These are phyloP conservation scores for Cordyceps militaris DNA, from an alignment of 2,329 filamentous ascomycete species.

Conservation along the genomic window DNA sequence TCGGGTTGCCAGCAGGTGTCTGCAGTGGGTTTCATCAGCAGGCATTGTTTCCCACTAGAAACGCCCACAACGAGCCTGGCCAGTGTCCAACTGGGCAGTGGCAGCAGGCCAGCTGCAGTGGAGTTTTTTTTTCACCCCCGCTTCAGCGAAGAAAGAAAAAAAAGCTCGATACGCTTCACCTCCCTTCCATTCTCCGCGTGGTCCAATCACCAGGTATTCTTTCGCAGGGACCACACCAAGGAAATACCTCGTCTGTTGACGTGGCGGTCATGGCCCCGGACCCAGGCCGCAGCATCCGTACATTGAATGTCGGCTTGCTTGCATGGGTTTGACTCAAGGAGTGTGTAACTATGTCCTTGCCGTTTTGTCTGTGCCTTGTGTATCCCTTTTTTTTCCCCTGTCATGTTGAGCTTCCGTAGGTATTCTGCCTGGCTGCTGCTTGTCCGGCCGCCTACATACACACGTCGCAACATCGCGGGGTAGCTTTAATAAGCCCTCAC, in stretches of 20 bases:
- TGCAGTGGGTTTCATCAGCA: not conserved
- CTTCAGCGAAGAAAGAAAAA: not conserved
- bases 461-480: slow-evolving; percentile 5
- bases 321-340: not conserved
- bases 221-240: not conserved
- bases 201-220: not conserved
- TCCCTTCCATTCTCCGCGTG: slow-evolving; percentile 8
- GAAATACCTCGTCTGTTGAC: not conserved
- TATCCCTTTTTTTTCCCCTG: not conserved
- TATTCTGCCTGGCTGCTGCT: not conserved
- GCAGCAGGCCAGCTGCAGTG: not conserved
- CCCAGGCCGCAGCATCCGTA: slow-evolving; percentile 5
- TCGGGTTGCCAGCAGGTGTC: not conserved
- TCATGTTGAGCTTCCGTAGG: not conserved
- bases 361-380: not conserved
- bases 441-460: not conserved
- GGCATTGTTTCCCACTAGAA: not conserved
- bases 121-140: slow-evolving; percentile 12
- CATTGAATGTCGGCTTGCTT: not conserved
- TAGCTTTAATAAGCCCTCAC: not conserved
- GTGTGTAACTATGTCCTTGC: not conserved
- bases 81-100: too few relatives aligned
- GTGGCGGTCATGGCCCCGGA: slow-evolving; percentile 8
- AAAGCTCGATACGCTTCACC: slow-evolving; percentile 12
- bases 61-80: too few relatives aligned